A percentile compares a stretch with the other conserved stretches of the same genome.
These are phyloP conservation scores for Calonectria pseudoreteaudii DNA, from an alignment of 2,329 filamentous ascomycete genomes.

Conservation along the genomic window DNA sequence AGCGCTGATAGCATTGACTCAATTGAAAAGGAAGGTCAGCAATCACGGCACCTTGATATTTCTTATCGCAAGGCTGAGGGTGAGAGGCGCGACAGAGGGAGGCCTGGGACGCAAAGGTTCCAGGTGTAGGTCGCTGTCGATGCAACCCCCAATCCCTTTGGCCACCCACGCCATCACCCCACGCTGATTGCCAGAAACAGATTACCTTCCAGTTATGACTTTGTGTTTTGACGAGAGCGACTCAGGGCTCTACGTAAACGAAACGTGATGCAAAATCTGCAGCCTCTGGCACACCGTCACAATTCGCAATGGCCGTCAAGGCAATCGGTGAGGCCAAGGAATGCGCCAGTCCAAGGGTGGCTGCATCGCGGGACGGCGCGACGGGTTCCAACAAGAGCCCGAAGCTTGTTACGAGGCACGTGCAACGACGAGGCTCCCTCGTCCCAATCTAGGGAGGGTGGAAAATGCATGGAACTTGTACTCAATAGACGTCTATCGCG, in stretches of 20 bases:
- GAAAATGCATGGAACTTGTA: neutral
- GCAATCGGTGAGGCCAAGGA: neutral
- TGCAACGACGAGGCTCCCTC: slow-evolving; percentile 1
- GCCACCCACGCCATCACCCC: slow-evolving; percentile 28
- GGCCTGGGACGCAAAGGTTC: slow-evolving; percentile 3
- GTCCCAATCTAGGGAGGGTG: neutral
- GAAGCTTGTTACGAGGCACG: neutral
- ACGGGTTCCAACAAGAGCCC: slow-evolving; percentile 12
- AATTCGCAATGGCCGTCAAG: slow-evolving; percentile 12
- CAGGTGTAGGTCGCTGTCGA: neutral
- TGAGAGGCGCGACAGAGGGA: neutral
- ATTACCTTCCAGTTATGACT: slow-evolving; percentile 15
- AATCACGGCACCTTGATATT: slow-evolving; percentile 1
- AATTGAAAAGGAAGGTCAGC: slow-evolving; percentile 9
- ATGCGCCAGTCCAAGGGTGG: neutral
- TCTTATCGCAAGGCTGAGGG: slow-evolving; percentile 19
- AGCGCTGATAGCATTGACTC: neutral
- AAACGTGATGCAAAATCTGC: slow-evolving; percentile 5
- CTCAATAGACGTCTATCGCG: neutral
- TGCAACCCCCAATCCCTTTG: slow-evolving; percentile 11
- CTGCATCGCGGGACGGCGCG: slow-evolving; percentile 16
- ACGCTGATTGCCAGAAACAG: slow-evolving; percentile 24
- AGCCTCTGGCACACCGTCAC: slow-evolving; percentile 12
- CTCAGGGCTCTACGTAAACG: neutral
- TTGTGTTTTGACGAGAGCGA: slow-evolving; percentile 11